Evolutionary conservation across 2,329 filamentous ascomycete genomes (phyloP), one percentile per base, ranked within the genome.

Genomic region (Helminthosporium solani): DNA sequence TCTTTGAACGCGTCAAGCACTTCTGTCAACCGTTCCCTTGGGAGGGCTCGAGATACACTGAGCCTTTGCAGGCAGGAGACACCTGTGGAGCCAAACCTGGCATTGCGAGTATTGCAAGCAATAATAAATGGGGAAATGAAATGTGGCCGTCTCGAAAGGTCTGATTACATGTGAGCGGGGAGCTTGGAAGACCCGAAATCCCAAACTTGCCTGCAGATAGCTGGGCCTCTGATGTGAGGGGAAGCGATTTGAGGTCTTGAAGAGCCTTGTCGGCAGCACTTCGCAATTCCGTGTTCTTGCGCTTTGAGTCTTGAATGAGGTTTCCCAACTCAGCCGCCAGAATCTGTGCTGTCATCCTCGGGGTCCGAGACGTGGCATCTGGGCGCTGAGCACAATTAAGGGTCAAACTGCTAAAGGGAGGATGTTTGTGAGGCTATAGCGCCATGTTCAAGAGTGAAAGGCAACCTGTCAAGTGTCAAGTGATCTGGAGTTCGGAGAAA

Each of bases 111-210:
- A 40, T 85, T 83, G 66, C 94, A 99, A 20, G 94, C 92, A 66
- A 97, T 85, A 53, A 99, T 82, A 65, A 99, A 97, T 1, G 94
- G 94, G 56, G 92, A 90, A 49, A 92, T 85, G 71, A 99, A 97
- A 64, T 86, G 85, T 47, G 86, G 79, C 57, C 85, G 85, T 62
- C 90, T 85, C 44, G 86, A 83, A 50, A 99, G 82, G 73, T 96
- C 94, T 96, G 64, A 55, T 57, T 48, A 7, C 42, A 55, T 56
- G 56, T 68, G 50, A 69, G 66, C 7, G 16, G 1, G 41, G 58
- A 33, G 54, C 47, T 28, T 12, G 7, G 9, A 3, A 23, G 7
- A 21, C 9, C 15, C 33, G 38, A 31, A 31, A 31, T 3, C 3
- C 15, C 44, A 37, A 38, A 57, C 70, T 61, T 70, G 88, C 86